Evolutionary conservation across 2,329 filamentous ascomycete species (phyloP).

Genomic region (Nemania abortiva): DNA sequence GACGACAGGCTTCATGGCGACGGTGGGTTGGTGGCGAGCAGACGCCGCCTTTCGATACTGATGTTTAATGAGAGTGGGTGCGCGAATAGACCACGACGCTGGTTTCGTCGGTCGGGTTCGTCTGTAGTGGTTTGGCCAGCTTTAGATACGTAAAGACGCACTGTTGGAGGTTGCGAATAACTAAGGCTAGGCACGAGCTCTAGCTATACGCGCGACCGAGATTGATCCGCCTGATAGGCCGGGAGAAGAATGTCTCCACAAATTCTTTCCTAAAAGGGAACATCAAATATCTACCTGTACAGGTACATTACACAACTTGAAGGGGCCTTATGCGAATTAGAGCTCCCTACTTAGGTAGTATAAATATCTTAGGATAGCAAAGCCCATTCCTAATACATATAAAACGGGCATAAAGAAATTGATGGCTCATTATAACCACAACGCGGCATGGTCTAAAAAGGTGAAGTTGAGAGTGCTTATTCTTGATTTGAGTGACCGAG

Average conservation of each 20-base stretch:
- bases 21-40: conserved; percentile 35
- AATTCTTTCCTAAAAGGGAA: conserved; percentile 6
- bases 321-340: too few species aligned
- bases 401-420: too few species aligned
- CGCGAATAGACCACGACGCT: conserved; percentile 12
- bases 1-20: conserved; percentile 93
- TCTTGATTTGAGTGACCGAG: background rate
- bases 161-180: background rate
- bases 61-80: background rate
- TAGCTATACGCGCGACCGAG: background rate
- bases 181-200: background rate
- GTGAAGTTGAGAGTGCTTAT: background rate
- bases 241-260: conserved; percentile 1
- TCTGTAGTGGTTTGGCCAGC: conserved; percentile 10
- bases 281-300: too few species aligned
- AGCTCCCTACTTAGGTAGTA: too few species aligned
- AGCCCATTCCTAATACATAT: background rate
- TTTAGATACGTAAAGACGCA: background rate
- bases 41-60: conserved; percentile 17
- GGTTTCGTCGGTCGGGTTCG: conserved; percentile 17
- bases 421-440: too few species aligned
- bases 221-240: conserved; percentile 12
- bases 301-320: too few species aligned
- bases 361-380: too few species aligned
- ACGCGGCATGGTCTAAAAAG: background rate